phyloP scores from a whole-genome alignment of 164 flowering plant species.

The Macadamia integrifolia region DNA sequence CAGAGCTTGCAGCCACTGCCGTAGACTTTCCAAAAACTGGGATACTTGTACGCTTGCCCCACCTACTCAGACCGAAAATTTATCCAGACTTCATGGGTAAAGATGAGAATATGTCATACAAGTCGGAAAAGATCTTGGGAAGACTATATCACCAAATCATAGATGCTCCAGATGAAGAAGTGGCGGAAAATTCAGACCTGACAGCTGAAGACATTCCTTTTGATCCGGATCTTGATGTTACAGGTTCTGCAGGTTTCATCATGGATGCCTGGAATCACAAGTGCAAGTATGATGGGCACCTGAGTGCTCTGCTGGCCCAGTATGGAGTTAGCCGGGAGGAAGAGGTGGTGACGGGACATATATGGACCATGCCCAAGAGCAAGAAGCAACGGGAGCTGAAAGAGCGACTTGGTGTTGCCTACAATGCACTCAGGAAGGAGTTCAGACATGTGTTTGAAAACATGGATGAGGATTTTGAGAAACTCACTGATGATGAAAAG shows the following conservation, averaged over 20 bases:
- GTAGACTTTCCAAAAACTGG: constrained; percentile 99
- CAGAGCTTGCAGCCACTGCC: constrained; percentile 86
- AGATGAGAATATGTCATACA: constrained; percentile 57
- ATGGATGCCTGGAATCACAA: constrained; percentile 71
- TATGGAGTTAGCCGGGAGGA: constrained; percentile 74
- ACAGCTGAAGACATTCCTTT: constrained; percentile 38
- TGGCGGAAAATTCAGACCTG: constrained; percentile 12
- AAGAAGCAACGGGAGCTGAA: constrained; percentile 76
- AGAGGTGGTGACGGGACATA: constrained; percentile 84
- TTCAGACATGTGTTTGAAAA: constrained; percentile 55
- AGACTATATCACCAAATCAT: constrained; percentile 54
- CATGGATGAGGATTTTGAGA: constrained; percentile 23
- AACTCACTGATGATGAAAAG: constrained; percentile 49
- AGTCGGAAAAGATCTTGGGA: constrained; percentile 69
- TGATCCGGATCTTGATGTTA: constrained; percentile 58
- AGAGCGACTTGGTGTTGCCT: constrained; percentile 76
- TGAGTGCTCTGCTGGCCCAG: constrained; percentile 63
- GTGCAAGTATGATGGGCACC: constrained; percentile 66
- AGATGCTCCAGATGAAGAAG: constrained; percentile 39
- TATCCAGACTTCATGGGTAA: constrained; percentile 98
- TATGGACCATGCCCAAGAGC: constrained; percentile 92
- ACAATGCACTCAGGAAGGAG: constrained; percentile 56
- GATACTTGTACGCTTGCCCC: constrained; percentile 62
- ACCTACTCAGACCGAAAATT: constrained; percentile 55
- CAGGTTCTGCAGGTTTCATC: constrained; percentile 47